A percentile compares a stretch with the other conserved stretches of the same genome.
Evolutionary conservation across 108 stramenopile genomes (phyloP).

Genomic region (Nitzschia sp.): DNA sequence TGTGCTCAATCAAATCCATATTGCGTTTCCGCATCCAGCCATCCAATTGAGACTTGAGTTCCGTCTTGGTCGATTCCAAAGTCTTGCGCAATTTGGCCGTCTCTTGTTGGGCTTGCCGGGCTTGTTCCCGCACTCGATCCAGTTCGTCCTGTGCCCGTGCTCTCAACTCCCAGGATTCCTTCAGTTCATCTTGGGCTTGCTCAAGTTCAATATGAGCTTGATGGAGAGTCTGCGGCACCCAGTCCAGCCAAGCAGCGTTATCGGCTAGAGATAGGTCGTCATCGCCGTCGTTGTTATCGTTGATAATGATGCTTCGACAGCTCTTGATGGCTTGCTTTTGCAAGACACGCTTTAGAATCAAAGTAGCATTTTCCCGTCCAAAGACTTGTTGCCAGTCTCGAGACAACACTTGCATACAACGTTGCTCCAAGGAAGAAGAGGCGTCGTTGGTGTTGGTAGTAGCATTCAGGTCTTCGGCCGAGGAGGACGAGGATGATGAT

Average conservation of each 20-base stretch:
- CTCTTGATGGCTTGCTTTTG: background rate
- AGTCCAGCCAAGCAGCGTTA: too few species aligned
- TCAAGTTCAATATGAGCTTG: background rate
- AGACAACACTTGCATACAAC: slow-evolving; percentile 4
- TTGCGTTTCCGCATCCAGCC: slow-evolving; percentile 9
- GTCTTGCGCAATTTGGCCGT: background rate
- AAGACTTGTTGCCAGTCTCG: background rate
- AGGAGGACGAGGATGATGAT: background rate
- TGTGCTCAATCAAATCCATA: slow-evolving; percentile 2
- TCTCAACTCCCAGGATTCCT: background rate
- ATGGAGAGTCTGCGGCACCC: background rate
- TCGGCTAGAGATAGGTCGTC: too few species aligned
- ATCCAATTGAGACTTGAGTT: background rate
- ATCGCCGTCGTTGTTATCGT: too few species aligned
- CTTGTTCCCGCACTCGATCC: background rate
- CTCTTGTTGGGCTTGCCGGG: background rate
- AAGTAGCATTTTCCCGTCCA: background rate
- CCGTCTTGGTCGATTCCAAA: background rate
- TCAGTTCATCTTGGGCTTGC: background rate
- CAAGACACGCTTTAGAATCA: background rate
- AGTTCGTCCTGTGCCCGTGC: background rate
- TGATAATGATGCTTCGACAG: background rate
- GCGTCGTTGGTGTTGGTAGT: background rate
- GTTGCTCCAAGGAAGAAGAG: background rate
- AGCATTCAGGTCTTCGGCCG: background rate